These are phyloP conservation scores for Volvox africanus DNA, from an alignment of 139 green algal genomes.

Conservation along the genomic window DNA sequence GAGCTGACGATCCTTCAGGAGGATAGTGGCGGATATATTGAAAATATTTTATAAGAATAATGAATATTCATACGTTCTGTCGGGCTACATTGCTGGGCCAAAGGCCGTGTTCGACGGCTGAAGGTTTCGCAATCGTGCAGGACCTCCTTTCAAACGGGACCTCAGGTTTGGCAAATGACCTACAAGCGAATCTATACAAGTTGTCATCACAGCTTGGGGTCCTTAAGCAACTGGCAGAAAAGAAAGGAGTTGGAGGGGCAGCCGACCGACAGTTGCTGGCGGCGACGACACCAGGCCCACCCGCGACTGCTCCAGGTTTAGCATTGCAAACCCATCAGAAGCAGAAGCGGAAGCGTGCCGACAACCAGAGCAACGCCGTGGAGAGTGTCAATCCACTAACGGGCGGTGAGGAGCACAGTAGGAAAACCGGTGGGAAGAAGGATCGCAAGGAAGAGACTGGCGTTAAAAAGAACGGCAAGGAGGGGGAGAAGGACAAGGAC, in stretches of 20 bases:
- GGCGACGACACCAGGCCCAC: background rate
- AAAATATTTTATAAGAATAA: background rate
- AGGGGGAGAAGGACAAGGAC: background rate
- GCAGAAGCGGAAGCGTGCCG: background rate
- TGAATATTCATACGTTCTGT: slow-evolving; percentile 27
- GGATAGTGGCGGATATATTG: too few relatives aligned
- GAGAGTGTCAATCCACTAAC: background rate
- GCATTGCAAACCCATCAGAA: background rate
- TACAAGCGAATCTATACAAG: background rate
- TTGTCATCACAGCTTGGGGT: background rate
- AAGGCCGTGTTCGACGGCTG: background rate
- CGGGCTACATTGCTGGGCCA: background rate
- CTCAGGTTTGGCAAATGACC: background rate
- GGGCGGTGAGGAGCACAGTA: background rate
- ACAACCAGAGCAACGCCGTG: background rate
- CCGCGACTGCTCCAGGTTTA: background rate
- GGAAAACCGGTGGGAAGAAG: background rate
- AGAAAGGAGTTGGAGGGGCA: background rate
- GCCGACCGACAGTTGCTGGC: background rate
- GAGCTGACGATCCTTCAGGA: too few relatives aligned
- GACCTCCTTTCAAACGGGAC: background rate
- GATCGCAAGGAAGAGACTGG: background rate
- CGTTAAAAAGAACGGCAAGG: background rate
- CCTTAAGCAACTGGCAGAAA: slow-evolving; percentile 3
- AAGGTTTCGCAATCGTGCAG: background rate